phyloP scores from a whole-genome alignment of 2,329 filamentous ascomycete genomes.

The Fusarium subtropicale region DNA sequence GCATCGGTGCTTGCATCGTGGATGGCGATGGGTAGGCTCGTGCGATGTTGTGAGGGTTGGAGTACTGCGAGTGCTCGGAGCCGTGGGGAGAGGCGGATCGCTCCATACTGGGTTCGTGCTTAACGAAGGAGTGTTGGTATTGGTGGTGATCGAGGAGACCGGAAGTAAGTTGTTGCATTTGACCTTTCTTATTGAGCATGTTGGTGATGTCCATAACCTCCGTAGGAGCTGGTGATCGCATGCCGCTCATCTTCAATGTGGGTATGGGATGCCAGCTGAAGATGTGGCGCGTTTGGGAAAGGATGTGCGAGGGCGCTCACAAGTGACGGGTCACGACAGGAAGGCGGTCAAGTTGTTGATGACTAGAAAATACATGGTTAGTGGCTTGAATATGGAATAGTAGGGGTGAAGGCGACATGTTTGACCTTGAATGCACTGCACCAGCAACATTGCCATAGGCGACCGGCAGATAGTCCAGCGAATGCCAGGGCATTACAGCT shows the following conservation, averaged over 20 bases:
- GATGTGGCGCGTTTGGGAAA: conserved; percentile 40
- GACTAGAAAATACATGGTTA: conserved; percentile 38
- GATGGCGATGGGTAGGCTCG: conserved; percentile 66
- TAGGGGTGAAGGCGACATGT: neutral
- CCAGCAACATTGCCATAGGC: conserved; percentile 5
- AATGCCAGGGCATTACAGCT: conserved; percentile 18
- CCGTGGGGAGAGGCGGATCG: conserved; percentile 69
- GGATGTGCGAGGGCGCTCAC: conserved; percentile 39
- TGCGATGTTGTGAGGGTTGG: conserved; percentile 60
- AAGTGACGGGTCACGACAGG: conserved; percentile 42
- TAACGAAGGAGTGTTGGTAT: conserved; percentile 51
- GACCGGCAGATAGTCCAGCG: conserved; percentile 20
- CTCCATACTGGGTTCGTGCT: conserved; percentile 59
- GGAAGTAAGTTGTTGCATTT: conserved; percentile 52
- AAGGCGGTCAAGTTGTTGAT: conserved; percentile 43
- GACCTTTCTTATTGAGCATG: conserved; percentile 64
- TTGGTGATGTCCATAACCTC: conserved; percentile 66
- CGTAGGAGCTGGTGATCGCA: conserved; percentile 59
- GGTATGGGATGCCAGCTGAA: conserved; percentile 31
- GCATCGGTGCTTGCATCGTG: conserved; percentile 63
- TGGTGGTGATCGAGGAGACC: conserved; percentile 49
- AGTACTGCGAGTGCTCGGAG: conserved; percentile 69
- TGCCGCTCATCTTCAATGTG: conserved; percentile 50
- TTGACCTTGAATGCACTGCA: conserved; percentile 14
- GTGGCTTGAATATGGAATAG: conserved; percentile 12